Percentiles rank a stretch among this genome's conserved stretches.
Conservation (phyloP, 306 rosid genomes). For the Fragaria nilgerrensis region DNA sequence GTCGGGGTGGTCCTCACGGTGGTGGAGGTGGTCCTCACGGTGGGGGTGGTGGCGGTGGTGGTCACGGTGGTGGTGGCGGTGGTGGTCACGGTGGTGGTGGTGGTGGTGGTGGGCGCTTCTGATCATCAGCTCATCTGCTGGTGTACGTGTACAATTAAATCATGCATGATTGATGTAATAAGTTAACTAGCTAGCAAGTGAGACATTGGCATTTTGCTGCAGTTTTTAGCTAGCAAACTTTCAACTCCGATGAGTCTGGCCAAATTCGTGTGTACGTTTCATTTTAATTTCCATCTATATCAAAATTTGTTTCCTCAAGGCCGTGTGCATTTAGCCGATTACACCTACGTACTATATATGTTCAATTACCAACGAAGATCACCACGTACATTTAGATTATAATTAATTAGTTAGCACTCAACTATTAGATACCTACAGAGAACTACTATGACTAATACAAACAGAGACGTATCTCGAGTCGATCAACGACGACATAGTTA, state of each 20-base stretch:
- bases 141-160: background rate
- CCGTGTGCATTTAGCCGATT: background rate
- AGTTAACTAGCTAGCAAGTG: background rate
- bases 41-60: background rate
- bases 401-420: too few relatives aligned
- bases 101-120: background rate
- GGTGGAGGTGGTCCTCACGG: conserved; percentile 14
- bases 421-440: too few relatives aligned
- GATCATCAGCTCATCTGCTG: background rate
- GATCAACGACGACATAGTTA: too few relatives aligned
- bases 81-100: conserved; percentile 8
- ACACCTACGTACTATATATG: too few relatives aligned
- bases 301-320: background rate
- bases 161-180: background rate
- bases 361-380: too few relatives aligned
- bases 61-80: background rate
- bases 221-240: background rate
- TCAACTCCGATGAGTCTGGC: background rate
- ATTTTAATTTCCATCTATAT: background rate
- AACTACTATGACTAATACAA: too few relatives aligned
- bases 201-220: conserved; percentile 4
- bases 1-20: conserved; percentile 22
- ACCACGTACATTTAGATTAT: too few relatives aligned
- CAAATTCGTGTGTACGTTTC: background rate
- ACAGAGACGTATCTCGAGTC: too few relatives aligned